Base-by-base conservation (phyloP, 352 stramenopile genomes). In the Phytopythium cucurbitacearum region DNA sequence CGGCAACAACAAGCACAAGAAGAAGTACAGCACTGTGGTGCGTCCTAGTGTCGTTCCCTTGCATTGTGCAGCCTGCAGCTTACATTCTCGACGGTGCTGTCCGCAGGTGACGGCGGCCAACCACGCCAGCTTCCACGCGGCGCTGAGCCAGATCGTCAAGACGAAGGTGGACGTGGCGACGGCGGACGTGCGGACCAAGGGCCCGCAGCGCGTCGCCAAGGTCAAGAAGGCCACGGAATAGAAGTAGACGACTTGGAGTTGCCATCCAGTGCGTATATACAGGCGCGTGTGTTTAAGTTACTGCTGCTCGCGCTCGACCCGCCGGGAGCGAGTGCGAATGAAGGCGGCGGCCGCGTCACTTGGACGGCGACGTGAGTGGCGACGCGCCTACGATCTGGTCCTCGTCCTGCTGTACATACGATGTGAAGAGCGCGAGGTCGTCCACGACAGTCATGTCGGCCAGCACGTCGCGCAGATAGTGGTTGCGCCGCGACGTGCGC, bases 1-100 rank as follows among this genome's bases (percentile, higher is more conserved):
- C 54, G 83, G 83, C 57, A 94, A 94, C 71, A 94, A 94, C 63
- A 85, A 85, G 64, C 80, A 91, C 75, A 94, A 94, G 77, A 76
- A 72, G 60, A 94, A 94, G 65, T 84, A 80, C 64, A 90, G 80
- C 61, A 83, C 83, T 7, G 68, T 80, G 61, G 83, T 90, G 65
- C 36, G 65, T n/a, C 21, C 21, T 28, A 28, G 21, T 28, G 21
- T 28, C 2, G 21, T 28, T 28, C 21, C 21, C 21, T 28, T 28
- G 21, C 21, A 28, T 28, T 28, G 21, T 28, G 1, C 21, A 28
- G 21, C 21, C 21, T 28, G 21, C 21, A 28, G 21, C 21, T 28
- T 28, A 28, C 21, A 28, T 28, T 28, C 21, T 1, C 2, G 21
- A 28, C 21, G 1, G 21, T 28, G 21, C 21, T 28, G 21, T 28